phyloP scores from a whole-genome alignment of 768 basidiomycete species.

The Suillus weaverae region DNA sequence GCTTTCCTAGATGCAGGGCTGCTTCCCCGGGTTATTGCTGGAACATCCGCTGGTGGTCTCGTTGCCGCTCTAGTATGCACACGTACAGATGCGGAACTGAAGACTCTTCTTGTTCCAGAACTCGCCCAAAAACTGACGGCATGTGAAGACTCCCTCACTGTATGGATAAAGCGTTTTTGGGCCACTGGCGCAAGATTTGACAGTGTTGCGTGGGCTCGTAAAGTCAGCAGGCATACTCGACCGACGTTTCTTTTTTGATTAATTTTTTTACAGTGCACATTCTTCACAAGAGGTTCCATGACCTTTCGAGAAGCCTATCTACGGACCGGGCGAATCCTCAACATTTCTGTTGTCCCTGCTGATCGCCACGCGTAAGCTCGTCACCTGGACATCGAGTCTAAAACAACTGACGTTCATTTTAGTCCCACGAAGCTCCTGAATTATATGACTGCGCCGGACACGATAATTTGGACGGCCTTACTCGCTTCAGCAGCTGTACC shows the following conservation, averaged over 20 bases:
- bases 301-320: slow-evolving; percentile 96
- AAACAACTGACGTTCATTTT: slow-evolving; percentile 13
- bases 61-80: slow-evolving; percentile 78
- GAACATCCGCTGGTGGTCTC: slow-evolving; percentile 91
- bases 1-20: slow-evolving; percentile 87
- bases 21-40: slow-evolving; percentile 90
- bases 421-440: slow-evolving; percentile 96
- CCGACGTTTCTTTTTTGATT: background rate
- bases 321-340: slow-evolving; percentile 89
- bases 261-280: slow-evolving; percentile 57
- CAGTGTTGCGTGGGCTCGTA: slow-evolving; percentile 84
- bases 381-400: background rate
- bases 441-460: slow-evolving; percentile 94
- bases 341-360: slow-evolving; percentile 90
- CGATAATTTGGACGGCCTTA: slow-evolving; percentile 77
- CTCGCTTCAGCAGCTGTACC: slow-evolving; percentile 94
- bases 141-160: slow-evolving; percentile 70
- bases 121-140: slow-evolving; percentile 83
- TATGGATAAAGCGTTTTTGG: slow-evolving; percentile 75
- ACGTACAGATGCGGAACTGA: slow-evolving; percentile 85
- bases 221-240: slow-evolving; percentile 47
- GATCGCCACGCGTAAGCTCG: slow-evolving; percentile 77
- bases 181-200: slow-evolving; percentile 95
- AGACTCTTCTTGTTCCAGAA: slow-evolving; percentile 71
- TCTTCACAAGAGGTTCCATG: slow-evolving; percentile 90